phyloP scores from a whole-genome alignment of 2,329 filamentous ascomycete species.

The Verticillium nubilum region DNA sequence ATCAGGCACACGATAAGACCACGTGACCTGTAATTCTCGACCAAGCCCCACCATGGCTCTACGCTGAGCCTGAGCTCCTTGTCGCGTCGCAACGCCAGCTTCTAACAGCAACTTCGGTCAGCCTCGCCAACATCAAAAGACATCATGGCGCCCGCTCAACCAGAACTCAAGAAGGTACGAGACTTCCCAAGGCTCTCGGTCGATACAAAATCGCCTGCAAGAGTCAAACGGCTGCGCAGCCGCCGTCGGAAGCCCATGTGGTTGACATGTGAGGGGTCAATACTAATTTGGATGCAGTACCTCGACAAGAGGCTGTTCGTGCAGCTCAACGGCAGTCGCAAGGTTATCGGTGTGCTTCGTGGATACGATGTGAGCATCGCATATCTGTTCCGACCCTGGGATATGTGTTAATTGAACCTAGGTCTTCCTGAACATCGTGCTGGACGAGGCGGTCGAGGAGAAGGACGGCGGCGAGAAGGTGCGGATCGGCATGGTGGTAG shows the following conservation, averaged over 20 bases:
- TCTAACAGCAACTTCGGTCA: not conserved
- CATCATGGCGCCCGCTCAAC: conserved; percentile 97
- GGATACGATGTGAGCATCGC: conserved; percentile 78
- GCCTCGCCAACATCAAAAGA: conserved; percentile 2
- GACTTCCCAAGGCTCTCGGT: conserved; percentile 13
- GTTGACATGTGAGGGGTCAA: not conserved
- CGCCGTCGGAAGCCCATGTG: not conserved
- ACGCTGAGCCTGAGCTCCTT: conserved; percentile 1
- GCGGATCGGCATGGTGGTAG: conserved; percentile 84
- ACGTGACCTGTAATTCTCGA: conserved; percentile 34
- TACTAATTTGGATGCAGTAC: conserved; percentile 55
- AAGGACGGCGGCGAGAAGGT: conserved; percentile 88
- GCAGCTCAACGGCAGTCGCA: conserved; percentile 94
- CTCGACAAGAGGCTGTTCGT: conserved; percentile 99
- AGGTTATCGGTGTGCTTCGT: conserved; percentile 88
- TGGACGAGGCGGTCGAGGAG: conserved; percentile 95
- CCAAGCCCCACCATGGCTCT: conserved; percentile 13
- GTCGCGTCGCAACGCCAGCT: conserved; percentile 20
- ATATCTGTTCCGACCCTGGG: not conserved
- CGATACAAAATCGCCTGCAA: not conserved
- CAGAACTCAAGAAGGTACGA: conserved; percentile 92
- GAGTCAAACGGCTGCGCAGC: not conserved
- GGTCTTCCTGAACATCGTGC: conserved; percentile 97
- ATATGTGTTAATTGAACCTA: conserved; percentile 30
- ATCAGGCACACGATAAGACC: conserved; percentile 36